Percentiles rank a stretch among this genome's conserved stretches.
These are phyloP conservation scores for Nematodospora anomalae DNA, from an alignment of 1,139 yeast genomes.

Conservation along the genomic window DNA sequence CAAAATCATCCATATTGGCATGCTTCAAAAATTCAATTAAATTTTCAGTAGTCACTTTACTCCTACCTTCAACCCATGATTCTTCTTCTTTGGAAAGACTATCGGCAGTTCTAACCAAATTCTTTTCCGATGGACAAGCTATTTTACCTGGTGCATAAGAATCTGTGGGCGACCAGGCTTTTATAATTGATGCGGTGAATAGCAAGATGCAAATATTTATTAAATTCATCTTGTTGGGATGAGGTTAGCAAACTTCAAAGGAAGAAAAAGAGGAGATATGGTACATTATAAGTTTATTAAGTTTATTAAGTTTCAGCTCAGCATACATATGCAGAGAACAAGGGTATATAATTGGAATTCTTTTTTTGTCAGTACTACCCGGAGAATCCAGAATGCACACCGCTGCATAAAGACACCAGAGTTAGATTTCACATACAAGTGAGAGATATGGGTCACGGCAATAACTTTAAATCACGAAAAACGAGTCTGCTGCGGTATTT, in stretches of 20 bases:
- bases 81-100: constrained; percentile 39
- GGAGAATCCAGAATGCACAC: too few relatives aligned
- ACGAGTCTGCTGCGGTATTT: too few relatives aligned
- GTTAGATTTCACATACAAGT: too few relatives aligned
- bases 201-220: neutral
- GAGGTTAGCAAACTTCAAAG: too few relatives aligned
- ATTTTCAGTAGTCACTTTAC: constrained; percentile 53
- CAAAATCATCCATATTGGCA: constrained; percentile 64
- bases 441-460: too few relatives aligned
- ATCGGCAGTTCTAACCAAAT: constrained; percentile 24
- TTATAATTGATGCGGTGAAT: neutral
- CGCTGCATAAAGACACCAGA: neutral
- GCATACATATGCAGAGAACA: too few relatives aligned
- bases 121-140: constrained; percentile 50
- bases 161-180: constrained; percentile 61
- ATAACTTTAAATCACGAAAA: too few relatives aligned
- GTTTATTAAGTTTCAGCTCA: too few relatives aligned
- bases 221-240: constrained; percentile 4
- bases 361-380: too few relatives aligned
- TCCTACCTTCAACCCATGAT: constrained; percentile 53
- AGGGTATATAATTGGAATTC: too few relatives aligned
- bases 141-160: constrained; percentile 69
- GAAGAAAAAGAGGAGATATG: too few relatives aligned
- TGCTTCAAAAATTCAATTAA: constrained; percentile 58
- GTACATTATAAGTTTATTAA: too few relatives aligned